Conservation (phyloP, 2,329 filamentous ascomycete species). For the Cordyceps farinosa region DNA sequence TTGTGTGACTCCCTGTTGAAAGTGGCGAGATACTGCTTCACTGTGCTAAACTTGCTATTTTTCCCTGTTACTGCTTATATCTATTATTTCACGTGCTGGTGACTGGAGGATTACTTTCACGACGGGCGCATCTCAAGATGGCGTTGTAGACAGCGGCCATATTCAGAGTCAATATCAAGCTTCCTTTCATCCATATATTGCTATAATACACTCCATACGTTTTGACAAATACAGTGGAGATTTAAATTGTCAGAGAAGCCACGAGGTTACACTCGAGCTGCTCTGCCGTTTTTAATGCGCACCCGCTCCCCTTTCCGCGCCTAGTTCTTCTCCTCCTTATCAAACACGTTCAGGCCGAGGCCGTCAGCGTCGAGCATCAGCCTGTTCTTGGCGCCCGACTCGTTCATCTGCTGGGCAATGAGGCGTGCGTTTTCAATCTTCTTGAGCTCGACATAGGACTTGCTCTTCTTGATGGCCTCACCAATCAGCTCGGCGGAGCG, state of each 20-base stretch:
- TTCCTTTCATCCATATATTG: constrained; percentile 16
- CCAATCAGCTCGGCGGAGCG: constrained; percentile 96
- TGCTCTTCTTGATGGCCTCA: constrained; percentile 99
- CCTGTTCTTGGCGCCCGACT: constrained; percentile 84
- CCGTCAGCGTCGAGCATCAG: constrained; percentile 89
- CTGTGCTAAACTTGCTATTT: not conserved
- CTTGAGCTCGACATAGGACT: constrained; percentile 92
- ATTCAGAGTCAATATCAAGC: not conserved
- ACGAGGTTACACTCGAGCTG: not conserved
- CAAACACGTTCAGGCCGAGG: constrained; percentile 82
- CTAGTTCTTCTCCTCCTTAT: constrained; percentile 48
- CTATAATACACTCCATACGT: constrained; percentile 19
- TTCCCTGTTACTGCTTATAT: not conserved
- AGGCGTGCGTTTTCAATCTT: constrained; percentile 94
- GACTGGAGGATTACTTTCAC: not conserved
- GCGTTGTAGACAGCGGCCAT: not conserved
- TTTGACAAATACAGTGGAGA: constrained; percentile 39
- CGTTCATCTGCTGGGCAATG: constrained; percentile 85
- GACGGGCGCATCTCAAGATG: not conserved
- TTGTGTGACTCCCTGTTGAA: not conserved
- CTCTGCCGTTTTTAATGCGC: not conserved
- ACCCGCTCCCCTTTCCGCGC: constrained; percentile 8
- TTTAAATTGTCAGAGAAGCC: constrained; percentile 17
- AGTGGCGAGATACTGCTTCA: not conserved
- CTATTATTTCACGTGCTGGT: not conserved